phyloP scores from a whole-genome alignment of 2,329 filamentous ascomycete species.

The Fulvia fulva region DNA sequence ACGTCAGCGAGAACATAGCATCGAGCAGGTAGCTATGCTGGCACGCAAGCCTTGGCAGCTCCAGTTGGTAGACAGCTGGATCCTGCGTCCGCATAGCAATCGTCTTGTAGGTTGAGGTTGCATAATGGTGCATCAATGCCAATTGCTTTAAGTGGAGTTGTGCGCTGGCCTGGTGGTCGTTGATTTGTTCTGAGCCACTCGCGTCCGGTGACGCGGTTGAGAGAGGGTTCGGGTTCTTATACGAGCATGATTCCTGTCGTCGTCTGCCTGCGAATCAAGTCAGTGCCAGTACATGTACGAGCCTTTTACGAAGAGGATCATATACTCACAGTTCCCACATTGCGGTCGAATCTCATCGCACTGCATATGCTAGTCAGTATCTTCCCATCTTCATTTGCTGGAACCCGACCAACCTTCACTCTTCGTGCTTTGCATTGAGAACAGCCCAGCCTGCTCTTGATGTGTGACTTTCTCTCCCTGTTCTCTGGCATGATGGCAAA shows the following conservation, averaged over 20 bases:
- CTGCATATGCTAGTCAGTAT: constrained; percentile 4
- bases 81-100: constrained; percentile 8
- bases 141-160: constrained; percentile 19
- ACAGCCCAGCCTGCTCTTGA: constrained; percentile 26
- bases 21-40: constrained; percentile 20
- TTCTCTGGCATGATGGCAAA: constrained; percentile 5
- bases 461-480: constrained; percentile 20
- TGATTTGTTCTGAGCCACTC: constrained; percentile 5
- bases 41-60: constrained; percentile 20
- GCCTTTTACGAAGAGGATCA: neutral
- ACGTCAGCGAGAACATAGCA: constrained; percentile 22
- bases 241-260: constrained; percentile 23
- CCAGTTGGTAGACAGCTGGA: constrained; percentile 8
- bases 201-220: constrained; percentile 10
- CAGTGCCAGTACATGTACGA: neutral
- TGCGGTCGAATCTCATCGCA: constrained; percentile 20
- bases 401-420: constrained; percentile 23
- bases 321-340: constrained; percentile 17
- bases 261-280: constrained; percentile 11
- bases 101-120: constrained; percentile 17
- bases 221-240: constrained; percentile 12
- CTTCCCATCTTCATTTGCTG: neutral
- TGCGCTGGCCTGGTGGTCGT: neutral
- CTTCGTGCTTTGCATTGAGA: constrained; percentile 27
- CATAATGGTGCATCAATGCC: constrained; percentile 24